A percentile compares a stretch with the other conserved stretches of the same genome.
Evolutionary conservation across 495 filamentous ascomycete species (phyloP).

Genomic region (Neurospora sp.): DNA sequence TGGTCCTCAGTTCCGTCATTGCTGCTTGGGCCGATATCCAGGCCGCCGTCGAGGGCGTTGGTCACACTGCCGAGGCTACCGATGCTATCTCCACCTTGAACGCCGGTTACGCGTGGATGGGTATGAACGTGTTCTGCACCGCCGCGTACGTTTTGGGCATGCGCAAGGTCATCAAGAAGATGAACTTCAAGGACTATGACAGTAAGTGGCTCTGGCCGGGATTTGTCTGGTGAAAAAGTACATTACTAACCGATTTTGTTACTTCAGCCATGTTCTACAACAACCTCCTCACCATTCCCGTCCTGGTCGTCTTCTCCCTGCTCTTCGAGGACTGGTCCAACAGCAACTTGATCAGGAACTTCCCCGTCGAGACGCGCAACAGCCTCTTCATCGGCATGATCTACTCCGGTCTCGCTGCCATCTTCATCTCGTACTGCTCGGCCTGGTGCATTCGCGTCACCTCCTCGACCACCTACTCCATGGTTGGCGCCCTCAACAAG

Average conservation of each 20-base stretch:
- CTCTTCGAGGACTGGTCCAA: slow-evolving; percentile 87
- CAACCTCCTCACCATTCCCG: slow-evolving; percentile 94
- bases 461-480: slow-evolving; percentile 92
- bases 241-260: slow-evolving; percentile 6
- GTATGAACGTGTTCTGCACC: slow-evolving; percentile 92
- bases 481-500: slow-evolving; percentile 98
- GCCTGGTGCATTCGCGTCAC: slow-evolving; percentile 98
- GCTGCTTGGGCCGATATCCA: slow-evolving; percentile 98
- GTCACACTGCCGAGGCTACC: slow-evolving; percentile 50
- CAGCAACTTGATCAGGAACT: slow-evolving; percentile 76
- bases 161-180: slow-evolving; percentile 98
- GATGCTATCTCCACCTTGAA: slow-evolving; percentile 81
- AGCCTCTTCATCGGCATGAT: slow-evolving; percentile 78
- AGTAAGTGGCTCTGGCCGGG: slow-evolving; percentile 50
- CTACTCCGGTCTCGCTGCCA: slow-evolving; percentile 83
- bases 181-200: slow-evolving; percentile 99
- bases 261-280: slow-evolving; percentile 96
- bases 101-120: slow-evolving; percentile 96
- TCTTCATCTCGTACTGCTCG: slow-evolving; percentile 98
- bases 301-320: slow-evolving; percentile 74
- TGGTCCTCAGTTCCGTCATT: slow-evolving; percentile 91
- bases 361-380: slow-evolving; percentile 68
- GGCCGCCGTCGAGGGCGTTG: slow-evolving; percentile 59
- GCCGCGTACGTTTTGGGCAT: slow-evolving; percentile 85
- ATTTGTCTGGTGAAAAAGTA: not conserved